Conservation (phyloP, 2,329 filamentous ascomycete genomes). For the Arachnopeziza araneosa region DNA sequence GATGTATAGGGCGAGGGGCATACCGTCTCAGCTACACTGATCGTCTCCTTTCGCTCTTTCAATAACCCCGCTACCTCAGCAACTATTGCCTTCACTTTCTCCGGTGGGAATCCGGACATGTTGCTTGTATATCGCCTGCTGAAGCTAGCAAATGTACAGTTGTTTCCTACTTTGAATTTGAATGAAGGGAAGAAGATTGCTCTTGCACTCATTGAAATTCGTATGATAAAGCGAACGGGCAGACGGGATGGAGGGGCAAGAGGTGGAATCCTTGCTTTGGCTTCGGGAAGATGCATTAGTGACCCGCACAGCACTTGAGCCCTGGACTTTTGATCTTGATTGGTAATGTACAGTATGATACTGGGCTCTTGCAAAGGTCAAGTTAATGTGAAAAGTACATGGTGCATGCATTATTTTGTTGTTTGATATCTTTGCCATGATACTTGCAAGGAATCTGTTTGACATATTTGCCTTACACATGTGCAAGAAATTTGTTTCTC, state of each 20-base stretch:
- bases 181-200: not conserved
- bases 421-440: not conserved
- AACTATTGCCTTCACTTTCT: constrained; percentile 24
- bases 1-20: constrained; percentile 9
- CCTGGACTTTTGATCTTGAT: not conserved
- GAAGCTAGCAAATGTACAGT: not conserved
- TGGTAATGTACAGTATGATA: not conserved
- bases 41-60: constrained; percentile 48
- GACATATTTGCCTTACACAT: not conserved
- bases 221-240: not conserved
- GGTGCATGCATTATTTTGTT: not conserved
- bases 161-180: not conserved
- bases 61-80: constrained; percentile 47
- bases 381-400: not conserved
- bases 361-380: too few relatives aligned
- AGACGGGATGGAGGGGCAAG: not conserved
- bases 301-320: constrained; percentile 1
- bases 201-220: not conserved
- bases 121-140: constrained; percentile 4
- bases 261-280: not conserved
- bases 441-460: too few relatives aligned
- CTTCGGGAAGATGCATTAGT: constrained; percentile 7
- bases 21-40: constrained; percentile 58
- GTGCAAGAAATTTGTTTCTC: not conserved
- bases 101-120: constrained; percentile 22